Base-by-base conservation (phyloP, 768 basidiomycete species). In the Leccinum aurantiacum region DNA sequence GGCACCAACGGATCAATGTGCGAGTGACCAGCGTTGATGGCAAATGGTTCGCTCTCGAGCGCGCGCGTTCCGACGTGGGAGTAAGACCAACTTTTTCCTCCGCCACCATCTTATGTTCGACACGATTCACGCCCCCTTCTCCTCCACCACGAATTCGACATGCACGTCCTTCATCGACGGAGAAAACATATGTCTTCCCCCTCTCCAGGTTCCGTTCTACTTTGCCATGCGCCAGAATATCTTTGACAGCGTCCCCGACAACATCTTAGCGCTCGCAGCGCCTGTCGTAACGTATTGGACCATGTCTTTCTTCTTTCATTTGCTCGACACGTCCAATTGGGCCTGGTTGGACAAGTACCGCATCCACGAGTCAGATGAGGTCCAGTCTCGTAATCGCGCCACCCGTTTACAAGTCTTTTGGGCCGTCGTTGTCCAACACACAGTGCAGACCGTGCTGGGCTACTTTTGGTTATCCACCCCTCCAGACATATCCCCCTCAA, bases 251-350 rank as follows among this genome's bases (percentile, higher is more conserved):
- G 62, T 95, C 54, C 80, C 89, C 1, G 96, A 98, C 77, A 78
- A 85, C 61, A 64, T 82, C 63, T 77, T 95, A 25, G 83, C 91
- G 17, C 78, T 96, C 50, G 79, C 84, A 4, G 82, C 86, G 2
- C 96, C 96, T 0, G 68, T 98, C 56, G 59, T 90, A 57, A 86
- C 85, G 4, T 98, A 98, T 78, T 99, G 97, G 96, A 63, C 75
- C 2, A 73, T 87, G 46, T 93, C 93, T 3, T 76, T 89, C 53
- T 73, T 91, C 71, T 98, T 97, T 78, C 88, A 94, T 72, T 70
- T 75, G 48, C 80, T 99, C 67, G 97, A 99, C 76, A 75, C 78
- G n/a, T 87, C 85, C 3, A 79, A 77, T 27, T 90, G 87, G 84
- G 77, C 84, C 68, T 89, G 86, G 82, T 81, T 97, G 35, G 87